Base-by-base conservation (phyloP, 805 yeast genomes). In the Candida boidinii region DNA sequence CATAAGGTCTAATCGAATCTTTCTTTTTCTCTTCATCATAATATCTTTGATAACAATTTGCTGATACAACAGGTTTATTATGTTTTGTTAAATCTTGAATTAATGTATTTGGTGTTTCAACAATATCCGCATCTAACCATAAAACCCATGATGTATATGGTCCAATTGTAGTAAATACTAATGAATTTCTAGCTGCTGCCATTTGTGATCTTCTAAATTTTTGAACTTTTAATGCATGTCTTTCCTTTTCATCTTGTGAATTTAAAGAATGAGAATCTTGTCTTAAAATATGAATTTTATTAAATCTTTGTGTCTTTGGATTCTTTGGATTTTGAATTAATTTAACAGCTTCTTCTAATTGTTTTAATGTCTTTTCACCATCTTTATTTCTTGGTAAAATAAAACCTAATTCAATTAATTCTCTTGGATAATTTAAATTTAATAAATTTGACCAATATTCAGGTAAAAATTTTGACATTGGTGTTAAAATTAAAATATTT, bases 111-210 rank as follows among this genome's bases (percentile, higher is more conserved):
- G 96, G 95, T 5, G 95, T 74, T 58, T 92, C 99, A 22, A 88
- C 71, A 28, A 92, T 79, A 58, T 92, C 99, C 3, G 95, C 79
- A 58, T 92, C 99, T 44, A 92, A 64, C 99, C 99, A 92, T 32
- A 92, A 63, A 14, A 90, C 82, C 98, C 98, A 92, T 16, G 94
- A 76, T 2, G 94, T 87, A 45, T 81, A 73, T 15, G 96, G 94
- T 4, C 87, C 82, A 29, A 92, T 63, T 2, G 96, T 76, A 8
- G 96, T 82, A 60, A 87, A 86, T 30, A 92, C 66, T 37, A 92
- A 64, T 25, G 95, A 87, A 64, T 92, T 92, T 54, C 98, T 70
- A 3, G 97, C 96, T 43, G 86, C 64, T 2, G 96, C 94, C 97
- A 92, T 90, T 49, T 78, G 76, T 5, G 82, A 57, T 45, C 98